phyloP scores from a whole-genome alignment of 495 filamentous ascomycete genomes.

The Sordaria brevicollis region DNA sequence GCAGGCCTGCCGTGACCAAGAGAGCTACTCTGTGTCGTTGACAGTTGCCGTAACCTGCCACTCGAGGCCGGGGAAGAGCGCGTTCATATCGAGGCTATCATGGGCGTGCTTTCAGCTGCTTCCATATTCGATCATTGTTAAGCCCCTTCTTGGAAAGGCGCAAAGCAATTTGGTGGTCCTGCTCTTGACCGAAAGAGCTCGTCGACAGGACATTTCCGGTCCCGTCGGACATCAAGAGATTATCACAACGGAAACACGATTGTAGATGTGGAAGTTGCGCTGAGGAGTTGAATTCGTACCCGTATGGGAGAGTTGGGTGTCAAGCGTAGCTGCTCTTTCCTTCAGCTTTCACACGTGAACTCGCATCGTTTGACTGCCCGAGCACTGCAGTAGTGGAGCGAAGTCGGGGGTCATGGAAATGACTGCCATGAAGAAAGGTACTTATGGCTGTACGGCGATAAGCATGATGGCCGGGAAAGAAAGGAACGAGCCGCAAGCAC shows the following conservation, averaged over 20 bases:
- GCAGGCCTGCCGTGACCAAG: background rate
- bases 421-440: background rate
- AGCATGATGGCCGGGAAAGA: background rate
- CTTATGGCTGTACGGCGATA: background rate
- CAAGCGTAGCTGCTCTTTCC: background rate
- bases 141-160: background rate
- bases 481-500: background rate
- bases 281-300: background rate
- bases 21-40: background rate
- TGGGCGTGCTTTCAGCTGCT: background rate
- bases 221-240: background rate
- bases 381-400: background rate
- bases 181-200: background rate
- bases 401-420: background rate
- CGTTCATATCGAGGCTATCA: background rate
- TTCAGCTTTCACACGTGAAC: too few relatives aligned
- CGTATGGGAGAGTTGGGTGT: background rate
- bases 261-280: background rate
- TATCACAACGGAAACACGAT: background rate
- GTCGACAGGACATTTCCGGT: background rate
- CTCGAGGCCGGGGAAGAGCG: background rate
- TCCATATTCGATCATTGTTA: background rate
- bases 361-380: background rate
- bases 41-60: background rate
- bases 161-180: background rate